A percentile compares a stretch with the other conserved stretches of the same genome.
phyloP scores from a whole-genome alignment of 805 yeast species.

The Saturnispora dispora region DNA sequence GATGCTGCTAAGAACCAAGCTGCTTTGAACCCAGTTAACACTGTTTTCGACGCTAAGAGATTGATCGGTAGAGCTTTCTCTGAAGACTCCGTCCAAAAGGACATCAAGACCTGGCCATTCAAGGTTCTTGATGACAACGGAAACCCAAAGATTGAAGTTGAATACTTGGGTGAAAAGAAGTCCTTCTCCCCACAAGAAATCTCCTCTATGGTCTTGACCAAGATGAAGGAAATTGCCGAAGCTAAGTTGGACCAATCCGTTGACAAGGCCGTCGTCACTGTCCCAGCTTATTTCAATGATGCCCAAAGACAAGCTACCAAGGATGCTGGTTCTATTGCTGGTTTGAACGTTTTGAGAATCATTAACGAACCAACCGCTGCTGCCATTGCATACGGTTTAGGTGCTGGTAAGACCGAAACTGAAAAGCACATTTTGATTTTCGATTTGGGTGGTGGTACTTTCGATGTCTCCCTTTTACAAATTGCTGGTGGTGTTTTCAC shows the following conservation, averaged over 20 bases:
- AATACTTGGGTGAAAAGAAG: constrained; percentile 60
- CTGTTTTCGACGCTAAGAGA: constrained; percentile 78
- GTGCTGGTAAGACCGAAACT: constrained; percentile 71
- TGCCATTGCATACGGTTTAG: constrained; percentile 98
- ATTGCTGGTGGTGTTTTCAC: constrained; percentile 95
- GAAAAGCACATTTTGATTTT: constrained; percentile 88
- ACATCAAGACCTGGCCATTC: constrained; percentile 87
- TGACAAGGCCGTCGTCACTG: constrained; percentile 69
- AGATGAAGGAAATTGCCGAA: constrained; percentile 78
- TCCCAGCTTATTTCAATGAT: constrained; percentile 75
- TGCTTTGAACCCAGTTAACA: constrained; percentile 68
- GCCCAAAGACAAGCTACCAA: constrained; percentile 77
- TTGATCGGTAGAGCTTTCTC: constrained; percentile 74
- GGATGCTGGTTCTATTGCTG: constrained; percentile 76
- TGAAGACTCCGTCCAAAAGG: constrained; percentile 73
- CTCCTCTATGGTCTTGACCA: constrained; percentile 68
- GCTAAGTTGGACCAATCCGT: constrained; percentile 64
- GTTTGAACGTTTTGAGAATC: constrained; percentile 68
- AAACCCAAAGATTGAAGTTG: constrained; percentile 62
- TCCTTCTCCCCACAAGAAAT: constrained; percentile 68
- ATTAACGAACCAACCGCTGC: constrained; percentile 90
- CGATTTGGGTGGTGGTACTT: constrained; percentile 98
- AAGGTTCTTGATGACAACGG: constrained; percentile 56
- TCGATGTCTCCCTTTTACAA: constrained; percentile 89
- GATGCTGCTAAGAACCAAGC: constrained; percentile 82